Conservation (phyloP, 345 rosid genomes). For the Eucalyptus erythrocorys region DNA sequence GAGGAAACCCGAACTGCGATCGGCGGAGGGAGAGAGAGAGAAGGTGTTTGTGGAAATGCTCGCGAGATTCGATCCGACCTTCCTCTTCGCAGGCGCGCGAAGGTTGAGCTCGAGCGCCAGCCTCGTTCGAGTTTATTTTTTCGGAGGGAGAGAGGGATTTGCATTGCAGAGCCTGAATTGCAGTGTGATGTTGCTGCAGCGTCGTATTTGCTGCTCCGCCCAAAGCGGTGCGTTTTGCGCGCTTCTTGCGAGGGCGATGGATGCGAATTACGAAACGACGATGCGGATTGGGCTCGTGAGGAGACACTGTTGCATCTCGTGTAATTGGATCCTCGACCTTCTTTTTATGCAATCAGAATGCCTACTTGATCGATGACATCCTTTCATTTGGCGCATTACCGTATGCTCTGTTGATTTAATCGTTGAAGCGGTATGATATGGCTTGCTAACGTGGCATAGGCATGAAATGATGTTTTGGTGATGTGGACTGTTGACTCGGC, state of each 20-base stretch:
- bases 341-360: neutral
- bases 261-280: neutral
- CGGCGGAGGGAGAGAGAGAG: neutral
- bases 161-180: neutral
- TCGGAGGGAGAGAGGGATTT: neutral
- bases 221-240: neutral
- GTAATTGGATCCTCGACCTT: neutral
- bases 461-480: neutral
- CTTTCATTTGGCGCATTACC: neutral
- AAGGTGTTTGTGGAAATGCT: neutral
- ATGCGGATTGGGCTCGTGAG: neutral
- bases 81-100: neutral
- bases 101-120: neutral
- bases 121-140: neutral
- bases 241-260: neutral
- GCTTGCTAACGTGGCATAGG: neutral
- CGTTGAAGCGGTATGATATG: neutral
- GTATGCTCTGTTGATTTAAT: neutral
- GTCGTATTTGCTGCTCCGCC: neutral
- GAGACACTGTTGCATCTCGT: neutral
- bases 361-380: neutral
- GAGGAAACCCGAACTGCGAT: neutral
- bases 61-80: neutral
- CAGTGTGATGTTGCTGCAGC: neutral
- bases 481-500: neutral